A percentile compares a stretch with the other conserved stretches of the same genome.
Conservation (phyloP, 83 land plant species). For the Thuja plicata region DNA sequence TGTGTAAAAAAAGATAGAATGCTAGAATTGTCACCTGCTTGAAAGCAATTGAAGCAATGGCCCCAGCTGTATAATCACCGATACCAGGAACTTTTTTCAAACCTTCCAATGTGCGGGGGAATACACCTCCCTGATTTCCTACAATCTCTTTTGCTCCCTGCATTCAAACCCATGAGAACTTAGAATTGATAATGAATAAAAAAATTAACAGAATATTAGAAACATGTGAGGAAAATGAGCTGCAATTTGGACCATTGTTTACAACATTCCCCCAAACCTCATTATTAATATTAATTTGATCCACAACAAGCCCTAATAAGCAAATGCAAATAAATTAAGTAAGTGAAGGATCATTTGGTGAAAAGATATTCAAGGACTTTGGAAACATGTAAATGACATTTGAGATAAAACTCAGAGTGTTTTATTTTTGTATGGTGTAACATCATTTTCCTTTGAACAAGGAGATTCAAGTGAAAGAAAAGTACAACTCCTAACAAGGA, state of each 20-base stretch:
- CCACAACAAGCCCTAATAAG: neutral
- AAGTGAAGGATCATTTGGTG: neutral
- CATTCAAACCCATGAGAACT: neutral
- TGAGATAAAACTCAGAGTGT: neutral
- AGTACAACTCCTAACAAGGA: neutral
- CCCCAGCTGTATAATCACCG: constrained; percentile 98
- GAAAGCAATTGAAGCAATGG: constrained; percentile 96
- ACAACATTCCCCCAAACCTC: neutral
- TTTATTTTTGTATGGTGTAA: neutral
- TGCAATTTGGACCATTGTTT: neutral
- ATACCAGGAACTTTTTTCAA: constrained; percentile 83
- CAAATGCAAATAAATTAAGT: neutral
- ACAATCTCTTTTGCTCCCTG: constrained; percentile 90
- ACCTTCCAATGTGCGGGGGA: constrained; percentile 61
- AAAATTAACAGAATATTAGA: neutral
- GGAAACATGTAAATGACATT: neutral
- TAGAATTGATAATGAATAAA: neutral
- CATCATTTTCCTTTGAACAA: neutral
- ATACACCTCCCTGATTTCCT: constrained; percentile 42
- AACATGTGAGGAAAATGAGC: neutral
- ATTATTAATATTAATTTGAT: neutral
- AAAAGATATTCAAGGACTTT: neutral
- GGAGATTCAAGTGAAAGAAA: neutral
- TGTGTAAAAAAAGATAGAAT: neutral
- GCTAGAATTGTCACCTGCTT: constrained; percentile 47